These are phyloP conservation scores for Omphalea diandra DNA, from an alignment of 441 rosid species.

Conservation along the genomic window DNA sequence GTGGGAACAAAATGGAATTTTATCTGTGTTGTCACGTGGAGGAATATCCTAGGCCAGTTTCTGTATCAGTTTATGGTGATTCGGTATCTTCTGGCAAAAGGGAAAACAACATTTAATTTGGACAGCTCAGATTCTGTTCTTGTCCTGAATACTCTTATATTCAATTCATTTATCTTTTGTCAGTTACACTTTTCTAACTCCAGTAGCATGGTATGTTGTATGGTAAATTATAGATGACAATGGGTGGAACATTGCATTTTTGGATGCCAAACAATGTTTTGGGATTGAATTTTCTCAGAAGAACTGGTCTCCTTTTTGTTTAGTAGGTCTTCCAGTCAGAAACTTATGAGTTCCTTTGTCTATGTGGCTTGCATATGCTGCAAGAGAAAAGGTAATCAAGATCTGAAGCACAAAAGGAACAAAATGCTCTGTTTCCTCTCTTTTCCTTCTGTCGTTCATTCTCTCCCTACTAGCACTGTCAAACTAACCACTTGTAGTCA, in stretches of 20 bases:
- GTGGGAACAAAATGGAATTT: constrained; percentile 47
- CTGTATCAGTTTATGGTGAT: constrained; percentile 39
- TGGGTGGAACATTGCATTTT: background rate
- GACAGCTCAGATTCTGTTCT: constrained; percentile 38
- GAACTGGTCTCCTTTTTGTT: no score
- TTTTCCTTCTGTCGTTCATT: no score
- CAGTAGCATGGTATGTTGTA: background rate
- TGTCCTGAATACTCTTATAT: constrained; percentile 43
- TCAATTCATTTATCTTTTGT: constrained; percentile 55
- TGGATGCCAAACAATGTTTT: no score
- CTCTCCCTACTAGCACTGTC: no score
- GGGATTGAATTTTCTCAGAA: no score
- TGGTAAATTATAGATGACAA: background rate
- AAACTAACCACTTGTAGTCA: no score
- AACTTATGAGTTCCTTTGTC: no score
- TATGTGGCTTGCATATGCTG: no score
- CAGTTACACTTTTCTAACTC: constrained; percentile 47
- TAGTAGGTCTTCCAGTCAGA: no score
- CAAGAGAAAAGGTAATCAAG: no score
- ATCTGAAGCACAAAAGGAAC: no score
- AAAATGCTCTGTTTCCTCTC: no score
- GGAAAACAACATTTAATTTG: constrained; percentile 35
- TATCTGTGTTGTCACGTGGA: constrained; percentile 52
- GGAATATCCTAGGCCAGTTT: constrained; percentile 47
- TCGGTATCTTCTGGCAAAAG: constrained; percentile 44